Base-by-base conservation (phyloP, 2,329 filamentous ascomycete species). In the Dryadomyces quercus-mongolicae region DNA sequence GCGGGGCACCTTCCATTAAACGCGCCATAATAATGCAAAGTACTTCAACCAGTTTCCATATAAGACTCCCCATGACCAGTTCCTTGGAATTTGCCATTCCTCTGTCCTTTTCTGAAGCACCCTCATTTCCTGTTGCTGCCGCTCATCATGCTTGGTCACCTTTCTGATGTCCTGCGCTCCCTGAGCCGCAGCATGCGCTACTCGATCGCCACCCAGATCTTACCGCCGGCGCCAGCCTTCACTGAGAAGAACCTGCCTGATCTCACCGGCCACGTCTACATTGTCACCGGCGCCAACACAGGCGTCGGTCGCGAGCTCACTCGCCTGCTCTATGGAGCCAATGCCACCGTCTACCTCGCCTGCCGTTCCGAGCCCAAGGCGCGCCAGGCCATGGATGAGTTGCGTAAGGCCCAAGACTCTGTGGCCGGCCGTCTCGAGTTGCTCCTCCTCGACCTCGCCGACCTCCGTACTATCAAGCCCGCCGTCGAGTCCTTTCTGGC, bases 341-440 rank as follows among this genome's bases (percentile, higher is more conserved):
- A 75, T 55, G 76, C 65, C 22, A 76, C 67, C 2, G 71, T 81
- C 45, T 79, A 80, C 60, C 62, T 79, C 34, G 74, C 74, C 3
- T 71, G 70, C 2, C 74, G 76, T 46, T 61, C 60, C 25, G 56
- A 65, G 22, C 58, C 65, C 5, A 73, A 73, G 54, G 70, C 65
- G 16, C 61, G 65, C 6, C 54, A 60, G 0, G 71, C 71, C 20
- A 74, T 79, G 45, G 60, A 64, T 9, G 56, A 60, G 16, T 71
- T 77, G 56, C 62, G 68, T 34, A 15, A 49, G 0, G 61, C 65
- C 9, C 59, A 59, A 0, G 64, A 70, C 2, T 36, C 60, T 9
- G 56, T 61, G 12, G 61, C 61, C 13, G 70, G 70, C 42, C 58
- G 59, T 2, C 58, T 75, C 5, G 62, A 63, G 18, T 73, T 71